Conservation (phyloP, 2,329 filamentous ascomycete species). For the Arthrinium phaeospermum region DNA sequence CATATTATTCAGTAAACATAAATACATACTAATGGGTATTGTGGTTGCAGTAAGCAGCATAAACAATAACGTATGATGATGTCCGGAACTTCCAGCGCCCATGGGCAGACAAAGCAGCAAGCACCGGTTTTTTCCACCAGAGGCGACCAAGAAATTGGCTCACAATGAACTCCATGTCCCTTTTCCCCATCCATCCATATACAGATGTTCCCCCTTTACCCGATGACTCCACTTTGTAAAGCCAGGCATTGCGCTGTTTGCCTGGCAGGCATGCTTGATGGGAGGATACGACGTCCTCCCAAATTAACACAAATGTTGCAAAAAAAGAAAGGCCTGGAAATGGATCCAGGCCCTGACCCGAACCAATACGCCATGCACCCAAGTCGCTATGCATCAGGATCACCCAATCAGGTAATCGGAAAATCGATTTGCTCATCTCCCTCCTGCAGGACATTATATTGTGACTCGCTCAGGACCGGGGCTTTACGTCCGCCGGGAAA, state of each 20-base stretch:
- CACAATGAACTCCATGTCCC: slow-evolving; percentile 12
- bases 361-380: slow-evolving; percentile 21
- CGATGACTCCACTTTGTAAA: slow-evolving; percentile 13
- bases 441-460: not conserved
- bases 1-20: slow-evolving; percentile 15
- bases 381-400: slow-evolving; percentile 23
- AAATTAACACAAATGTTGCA: slow-evolving; percentile 14
- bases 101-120: slow-evolving; percentile 12
- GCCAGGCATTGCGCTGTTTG: not conserved
- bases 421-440: not conserved
- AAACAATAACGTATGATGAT: slow-evolving; percentile 7
- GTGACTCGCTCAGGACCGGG: slow-evolving; percentile 18
- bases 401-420: slow-evolving; percentile 1
- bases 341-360: slow-evolving; percentile 11
- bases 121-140: not conserved
- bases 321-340: slow-evolving; percentile 2
- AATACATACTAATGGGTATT: slow-evolving; percentile 19
- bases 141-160: slow-evolving; percentile 14
- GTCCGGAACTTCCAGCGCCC: slow-evolving; percentile 13
- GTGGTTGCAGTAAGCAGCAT: slow-evolving; percentile 16
- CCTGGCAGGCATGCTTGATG: not conserved
- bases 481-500: slow-evolving; percentile 27
- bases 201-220: not conserved
- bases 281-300: slow-evolving; percentile 4
- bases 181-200: not conserved